Percentiles rank a stretch among this genome's conserved stretches.
Evolutionary conservation across 345 rosid genomes (phyloP).

Genomic region (Linum trigynum): DNA sequence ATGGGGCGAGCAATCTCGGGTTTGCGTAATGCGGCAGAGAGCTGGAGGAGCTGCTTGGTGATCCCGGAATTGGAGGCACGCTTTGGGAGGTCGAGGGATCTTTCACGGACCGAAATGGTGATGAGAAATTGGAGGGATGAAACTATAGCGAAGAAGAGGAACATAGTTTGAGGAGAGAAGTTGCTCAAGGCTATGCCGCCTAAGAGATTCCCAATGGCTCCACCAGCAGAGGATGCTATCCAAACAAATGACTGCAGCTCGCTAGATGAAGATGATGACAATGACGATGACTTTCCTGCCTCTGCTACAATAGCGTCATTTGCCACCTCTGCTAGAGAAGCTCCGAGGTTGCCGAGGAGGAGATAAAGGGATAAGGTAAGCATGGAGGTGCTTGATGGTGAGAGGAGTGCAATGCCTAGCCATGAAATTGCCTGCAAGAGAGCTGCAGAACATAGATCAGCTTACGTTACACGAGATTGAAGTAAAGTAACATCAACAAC

Average conservation of each 20-base stretch:
- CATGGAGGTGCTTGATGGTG: conserved; percentile 50
- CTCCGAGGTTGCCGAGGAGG: conserved; percentile 79
- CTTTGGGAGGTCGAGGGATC: conserved; percentile 52
- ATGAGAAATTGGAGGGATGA: conserved; percentile 48
- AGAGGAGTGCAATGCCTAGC: conserved; percentile 55
- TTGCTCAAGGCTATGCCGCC: conserved; percentile 57
- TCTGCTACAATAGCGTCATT: conserved; percentile 95
- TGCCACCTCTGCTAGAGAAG: conserved; percentile 83
- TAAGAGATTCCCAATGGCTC: conserved; percentile 71
- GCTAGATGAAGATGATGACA: conserved; percentile 36
- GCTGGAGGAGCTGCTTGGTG: conserved; percentile 49
- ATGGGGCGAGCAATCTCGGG: conserved; percentile 60
- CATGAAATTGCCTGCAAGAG: conserved; percentile 79
- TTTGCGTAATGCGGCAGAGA: conserved; percentile 40
- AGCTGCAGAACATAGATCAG: conserved; percentile 35
- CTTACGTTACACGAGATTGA: too few species aligned
- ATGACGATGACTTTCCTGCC: conserved; percentile 34
- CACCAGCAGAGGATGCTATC: conserved; percentile 78
- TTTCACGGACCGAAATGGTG: conserved; percentile 47
- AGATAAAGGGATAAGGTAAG: conserved; percentile 43
- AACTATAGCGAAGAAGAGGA: conserved; percentile 44
- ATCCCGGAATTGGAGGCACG: conserved; percentile 42
- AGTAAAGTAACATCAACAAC: too few species aligned
- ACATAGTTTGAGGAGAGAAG: conserved; percentile 40
- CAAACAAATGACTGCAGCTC: conserved; percentile 80